Percentiles rank a stretch among this genome's conserved stretches.
These are phyloP conservation scores for Didymella pomorum DNA, from an alignment of 2,329 filamentous ascomycete genomes.

Conservation along the genomic window DNA sequence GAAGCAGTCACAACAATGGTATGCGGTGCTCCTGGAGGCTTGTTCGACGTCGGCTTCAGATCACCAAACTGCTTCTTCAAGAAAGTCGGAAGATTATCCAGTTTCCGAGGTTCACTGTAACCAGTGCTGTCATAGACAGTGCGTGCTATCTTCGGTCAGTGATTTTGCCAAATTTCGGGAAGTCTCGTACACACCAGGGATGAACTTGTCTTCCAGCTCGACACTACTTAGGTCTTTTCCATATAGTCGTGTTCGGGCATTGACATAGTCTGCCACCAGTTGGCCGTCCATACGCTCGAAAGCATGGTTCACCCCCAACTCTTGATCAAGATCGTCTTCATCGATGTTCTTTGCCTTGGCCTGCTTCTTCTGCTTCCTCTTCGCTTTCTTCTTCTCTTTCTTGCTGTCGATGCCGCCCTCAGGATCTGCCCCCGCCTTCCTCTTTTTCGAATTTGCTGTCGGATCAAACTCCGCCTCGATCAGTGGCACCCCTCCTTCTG, in stretches of 20 bases:
- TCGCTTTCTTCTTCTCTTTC: slow-evolving; percentile 47
- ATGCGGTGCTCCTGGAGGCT: slow-evolving; percentile 69
- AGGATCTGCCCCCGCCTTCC: slow-evolving; percentile 51
- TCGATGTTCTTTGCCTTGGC: slow-evolving; percentile 69
- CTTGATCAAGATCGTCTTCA: slow-evolving; percentile 61
- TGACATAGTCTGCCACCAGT: slow-evolving; percentile 84
- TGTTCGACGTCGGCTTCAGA: slow-evolving; percentile 69
- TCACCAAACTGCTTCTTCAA: slow-evolving; percentile 71
- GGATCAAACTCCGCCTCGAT: slow-evolving; percentile 53
- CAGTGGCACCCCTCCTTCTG: slow-evolving; percentile 54
- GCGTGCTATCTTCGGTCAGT: slow-evolving; percentile 61
- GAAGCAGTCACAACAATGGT: slow-evolving; percentile 88
- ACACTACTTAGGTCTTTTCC: slow-evolving; percentile 81
- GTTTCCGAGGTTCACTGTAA: slow-evolving; percentile 71
- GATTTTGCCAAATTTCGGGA: neutral
- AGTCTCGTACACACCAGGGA: slow-evolving; percentile 69
- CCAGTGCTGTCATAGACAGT: slow-evolving; percentile 81
- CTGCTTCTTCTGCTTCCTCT: slow-evolving; percentile 64
- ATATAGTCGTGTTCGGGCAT: slow-evolving; percentile 78
- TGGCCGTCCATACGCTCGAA: slow-evolving; percentile 84
- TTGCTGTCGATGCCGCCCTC: slow-evolving; percentile 46
- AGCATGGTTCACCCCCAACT: slow-evolving; percentile 73
- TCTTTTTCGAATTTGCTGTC: slow-evolving; percentile 48
- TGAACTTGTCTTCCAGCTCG: slow-evolving; percentile 81
- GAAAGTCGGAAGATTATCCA: slow-evolving; percentile 80